phyloP scores from a whole-genome alignment of 2,329 filamentous ascomycete genomes.

The Colletotrichum musicola region DNA sequence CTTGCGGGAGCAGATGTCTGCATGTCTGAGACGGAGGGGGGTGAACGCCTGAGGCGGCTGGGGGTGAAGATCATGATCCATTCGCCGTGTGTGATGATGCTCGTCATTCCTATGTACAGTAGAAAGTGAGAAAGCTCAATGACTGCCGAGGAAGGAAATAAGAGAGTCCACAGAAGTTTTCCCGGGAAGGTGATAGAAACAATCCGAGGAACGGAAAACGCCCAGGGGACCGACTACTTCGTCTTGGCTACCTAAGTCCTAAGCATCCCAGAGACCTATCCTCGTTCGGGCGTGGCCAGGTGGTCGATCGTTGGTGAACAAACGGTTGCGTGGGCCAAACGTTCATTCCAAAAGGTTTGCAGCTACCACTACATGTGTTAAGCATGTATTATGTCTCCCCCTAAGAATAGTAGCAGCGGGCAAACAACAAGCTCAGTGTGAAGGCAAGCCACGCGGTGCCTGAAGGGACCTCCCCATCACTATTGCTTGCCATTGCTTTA shows the following conservation, averaged over 20 bases:
- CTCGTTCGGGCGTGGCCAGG: not conserved
- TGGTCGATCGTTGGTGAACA: not conserved
- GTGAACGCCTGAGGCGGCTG: too few species aligned
- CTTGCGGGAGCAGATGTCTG: not conserved
- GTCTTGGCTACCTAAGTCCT: not conserved
- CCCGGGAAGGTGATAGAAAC: not conserved
- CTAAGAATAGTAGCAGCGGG: constrained; percentile 17
- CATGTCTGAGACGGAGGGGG: constrained; percentile 8
- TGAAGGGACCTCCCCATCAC: not conserved
- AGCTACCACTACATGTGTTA: not conserved
- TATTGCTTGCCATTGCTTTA: not conserved
- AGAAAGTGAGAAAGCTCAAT: not conserved
- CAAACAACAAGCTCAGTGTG: constrained; percentile 2
- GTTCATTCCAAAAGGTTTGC: not conserved
- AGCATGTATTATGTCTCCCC: not conserved
- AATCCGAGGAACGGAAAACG: constrained; percentile 1
- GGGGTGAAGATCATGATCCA: not conserved
- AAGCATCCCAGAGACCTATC: not conserved
- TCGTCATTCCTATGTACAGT: constrained; percentile 8
- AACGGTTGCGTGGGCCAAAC: not conserved
- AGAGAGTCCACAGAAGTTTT: not conserved
- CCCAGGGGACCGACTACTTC: not conserved
- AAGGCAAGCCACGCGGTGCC: constrained; percentile 7
- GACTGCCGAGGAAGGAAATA: not conserved
- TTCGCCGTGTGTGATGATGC: not conserved